Evolutionary conservation across 768 basidiomycete genomes (phyloP).

Genomic region (Boletus pseudopeckii): DNA sequence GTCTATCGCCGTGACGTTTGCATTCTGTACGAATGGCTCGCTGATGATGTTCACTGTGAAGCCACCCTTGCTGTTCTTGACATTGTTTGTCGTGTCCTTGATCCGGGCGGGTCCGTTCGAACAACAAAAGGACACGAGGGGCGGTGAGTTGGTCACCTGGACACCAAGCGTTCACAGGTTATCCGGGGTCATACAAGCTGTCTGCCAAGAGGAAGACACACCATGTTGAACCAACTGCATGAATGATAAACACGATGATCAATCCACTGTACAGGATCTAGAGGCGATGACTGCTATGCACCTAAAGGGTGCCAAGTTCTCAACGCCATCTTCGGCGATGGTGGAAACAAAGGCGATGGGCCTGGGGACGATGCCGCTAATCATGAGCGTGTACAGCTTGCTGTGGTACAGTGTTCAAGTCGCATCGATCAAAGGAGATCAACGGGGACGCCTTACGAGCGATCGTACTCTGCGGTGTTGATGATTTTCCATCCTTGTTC

Average conservation of each 20-base stretch:
- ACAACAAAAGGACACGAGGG: conserved; percentile 39
- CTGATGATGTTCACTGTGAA: conserved; percentile 60
- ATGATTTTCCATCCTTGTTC: conserved; percentile 34
- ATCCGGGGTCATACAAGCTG: background rate
- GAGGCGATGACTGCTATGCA: conserved; percentile 6
- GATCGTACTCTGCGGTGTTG: conserved; percentile 29
- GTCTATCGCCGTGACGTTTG: conserved; percentile 37
- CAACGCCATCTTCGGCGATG: conserved; percentile 30
- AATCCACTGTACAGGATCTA: background rate
- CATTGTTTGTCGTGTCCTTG: conserved; percentile 47
- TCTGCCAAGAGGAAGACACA: background rate
- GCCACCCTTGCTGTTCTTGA: conserved; percentile 41
- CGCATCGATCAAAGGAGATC: background rate
- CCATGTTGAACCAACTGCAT: conserved; percentile 30
- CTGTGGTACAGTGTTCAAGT: conserved; percentile 6
- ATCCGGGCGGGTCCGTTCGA: conserved; percentile 13
- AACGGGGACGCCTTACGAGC: conserved; percentile 17
- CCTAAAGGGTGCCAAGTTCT: conserved; percentile 45
- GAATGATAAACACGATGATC: background rate
- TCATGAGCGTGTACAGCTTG: conserved; percentile 33
- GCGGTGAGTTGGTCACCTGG: conserved; percentile 22
- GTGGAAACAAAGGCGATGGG: conserved; percentile 46
- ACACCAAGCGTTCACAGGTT: background rate
- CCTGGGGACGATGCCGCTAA: conserved; percentile 40
- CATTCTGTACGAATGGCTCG: conserved; percentile 42